Evolutionary conservation across 2,329 filamentous ascomycete species (phyloP).

Genomic region (Phialophora chinensis): DNA sequence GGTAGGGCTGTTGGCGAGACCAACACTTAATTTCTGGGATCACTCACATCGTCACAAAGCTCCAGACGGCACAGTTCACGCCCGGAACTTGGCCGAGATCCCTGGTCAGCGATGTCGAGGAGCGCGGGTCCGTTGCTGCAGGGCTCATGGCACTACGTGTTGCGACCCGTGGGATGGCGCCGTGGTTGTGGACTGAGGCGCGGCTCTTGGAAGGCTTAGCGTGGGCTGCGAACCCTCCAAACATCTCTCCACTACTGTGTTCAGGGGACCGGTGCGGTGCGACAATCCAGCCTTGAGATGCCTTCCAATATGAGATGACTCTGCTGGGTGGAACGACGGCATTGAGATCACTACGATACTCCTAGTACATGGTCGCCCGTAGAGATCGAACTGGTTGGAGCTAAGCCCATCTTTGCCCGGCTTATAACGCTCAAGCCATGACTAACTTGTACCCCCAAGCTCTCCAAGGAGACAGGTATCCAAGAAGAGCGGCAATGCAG

Average conservation of each 20-base stretch:
- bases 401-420: background rate
- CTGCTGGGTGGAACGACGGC: too few species aligned
- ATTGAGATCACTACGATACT: background rate
- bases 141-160: background rate
- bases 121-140: background rate
- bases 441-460: background rate
- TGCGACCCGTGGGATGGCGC: background rate
- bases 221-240: background rate
- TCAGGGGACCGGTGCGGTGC: too few species aligned
- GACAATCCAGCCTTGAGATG: background rate
- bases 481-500: background rate
- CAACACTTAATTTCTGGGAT: background rate
- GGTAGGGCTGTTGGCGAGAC: background rate
- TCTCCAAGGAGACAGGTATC: background rate
- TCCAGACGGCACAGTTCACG: background rate
- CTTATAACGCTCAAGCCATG: background rate
- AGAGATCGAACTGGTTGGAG: background rate
- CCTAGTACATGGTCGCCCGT: background rate
- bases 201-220: background rate
- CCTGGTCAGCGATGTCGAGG: background rate
- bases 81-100: background rate
- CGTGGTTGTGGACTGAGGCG: slow-evolving; percentile 2
- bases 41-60: background rate
- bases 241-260: background rate
- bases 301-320: background rate